Percentiles rank a stretch among this genome's conserved stretches.
These are phyloP conservation scores for Paramecium biaurelia DNA, from an alignment of 73 alveolate genomes.

Conservation along the genomic window DNA sequence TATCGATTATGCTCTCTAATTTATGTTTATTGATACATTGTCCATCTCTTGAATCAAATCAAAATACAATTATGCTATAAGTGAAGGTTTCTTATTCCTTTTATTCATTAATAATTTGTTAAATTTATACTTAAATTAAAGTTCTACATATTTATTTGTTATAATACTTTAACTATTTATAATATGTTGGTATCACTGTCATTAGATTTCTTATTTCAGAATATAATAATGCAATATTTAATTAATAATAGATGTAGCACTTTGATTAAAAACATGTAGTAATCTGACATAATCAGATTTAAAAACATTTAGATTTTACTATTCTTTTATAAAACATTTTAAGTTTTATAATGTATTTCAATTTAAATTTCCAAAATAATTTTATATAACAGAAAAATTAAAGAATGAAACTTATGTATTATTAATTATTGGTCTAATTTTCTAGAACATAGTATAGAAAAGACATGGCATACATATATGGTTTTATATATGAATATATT, in stretches of 20 bases:
- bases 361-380: constrained; percentile 59
- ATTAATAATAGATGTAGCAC: neutral
- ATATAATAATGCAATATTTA: constrained; percentile 18
- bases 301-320: neutral
- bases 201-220: constrained; percentile 67
- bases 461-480: neutral
- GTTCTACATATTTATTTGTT: neutral
- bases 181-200: constrained; percentile 51
- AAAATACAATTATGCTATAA: neutral
- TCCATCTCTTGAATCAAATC: neutral
- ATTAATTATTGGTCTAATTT: neutral
- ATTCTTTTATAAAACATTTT: constrained; percentile 76
- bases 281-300: constrained; percentile 77
- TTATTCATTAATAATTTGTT: neutral
- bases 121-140: neutral
- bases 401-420: neutral
- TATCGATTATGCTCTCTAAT: neutral
- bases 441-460: neutral
- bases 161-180: neutral
- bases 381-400: constrained; percentile 63
- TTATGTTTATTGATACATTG: neutral
- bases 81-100: neutral
- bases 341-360: constrained; percentile 78
- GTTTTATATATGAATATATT: neutral
- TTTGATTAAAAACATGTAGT: constrained; percentile 55